A percentile compares a stretch with the other conserved stretches of the same genome.
Conservation (phyloP, 371 early-diverging fungal species). For the Mucor racemosus region DNA sequence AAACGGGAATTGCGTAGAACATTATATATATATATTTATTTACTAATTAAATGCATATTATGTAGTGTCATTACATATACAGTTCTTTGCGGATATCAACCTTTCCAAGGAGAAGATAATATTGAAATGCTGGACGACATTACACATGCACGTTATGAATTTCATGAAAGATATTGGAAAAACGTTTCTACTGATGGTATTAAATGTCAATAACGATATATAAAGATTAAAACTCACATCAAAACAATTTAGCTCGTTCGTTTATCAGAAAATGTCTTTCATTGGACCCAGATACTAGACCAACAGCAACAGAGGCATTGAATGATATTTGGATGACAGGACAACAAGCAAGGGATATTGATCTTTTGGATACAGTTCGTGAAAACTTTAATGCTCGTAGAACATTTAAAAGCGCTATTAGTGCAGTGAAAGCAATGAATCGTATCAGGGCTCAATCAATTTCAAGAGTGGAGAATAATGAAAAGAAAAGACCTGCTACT, state of each 20-base stretch:
- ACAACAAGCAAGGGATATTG: constrained; percentile 50
- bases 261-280: constrained; percentile 81
- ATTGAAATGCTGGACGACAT: constrained; percentile 64
- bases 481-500: constrained; percentile 46
- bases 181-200: constrained; percentile 72
- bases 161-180: constrained; percentile 80
- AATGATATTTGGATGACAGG: constrained; percentile 82
- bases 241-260: constrained; percentile 71
- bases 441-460: constrained; percentile 17
- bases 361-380: constrained; percentile 68
- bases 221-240: background rate
- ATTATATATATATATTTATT: too few relatives aligned
- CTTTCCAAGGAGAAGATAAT: constrained; percentile 71
- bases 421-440: constrained; percentile 35
- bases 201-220: background rate
- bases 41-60: background rate
- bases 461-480: constrained; percentile 21
- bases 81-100: constrained; percentile 73
- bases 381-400: constrained; percentile 55
- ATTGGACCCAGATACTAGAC: constrained; percentile 70
- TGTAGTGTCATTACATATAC: constrained; percentile 70
- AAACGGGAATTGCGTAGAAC: constrained; percentile 13
- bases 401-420: constrained; percentile 35
- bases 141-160: constrained; percentile 67
- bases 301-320: constrained; percentile 82